Conservation (phyloP, 1,284 basidiomycete species). For the Takashimella koratensis region DNA sequence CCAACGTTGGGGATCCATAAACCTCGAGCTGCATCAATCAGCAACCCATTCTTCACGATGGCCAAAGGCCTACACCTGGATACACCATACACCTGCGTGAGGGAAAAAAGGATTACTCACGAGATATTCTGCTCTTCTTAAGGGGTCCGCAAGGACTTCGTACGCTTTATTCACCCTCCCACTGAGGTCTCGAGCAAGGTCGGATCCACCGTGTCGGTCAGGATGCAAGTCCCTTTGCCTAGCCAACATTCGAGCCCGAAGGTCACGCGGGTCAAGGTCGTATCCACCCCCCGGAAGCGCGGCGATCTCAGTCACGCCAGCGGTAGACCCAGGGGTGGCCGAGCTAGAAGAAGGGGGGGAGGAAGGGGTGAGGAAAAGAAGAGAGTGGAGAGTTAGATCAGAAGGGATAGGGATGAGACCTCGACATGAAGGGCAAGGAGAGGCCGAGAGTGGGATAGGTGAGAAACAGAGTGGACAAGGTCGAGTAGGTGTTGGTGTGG, state of each 20-base stretch:
- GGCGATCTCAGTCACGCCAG: constrained; percentile 20
- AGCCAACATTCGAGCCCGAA: constrained; percentile 35
- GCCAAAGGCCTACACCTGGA: too few relatives aligned
- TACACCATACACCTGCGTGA: too few relatives aligned
- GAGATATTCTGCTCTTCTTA: constrained; percentile 47
- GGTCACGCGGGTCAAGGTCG: constrained; percentile 32
- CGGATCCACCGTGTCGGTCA: constrained; percentile 33
- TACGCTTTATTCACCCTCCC: constrained; percentile 47
- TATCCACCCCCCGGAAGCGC: constrained; percentile 36
- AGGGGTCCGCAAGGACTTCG: constrained; percentile 38
- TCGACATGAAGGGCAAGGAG: constrained; percentile 42
- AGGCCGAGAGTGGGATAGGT: constrained; percentile 27
- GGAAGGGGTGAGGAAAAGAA: constrained; percentile 33
- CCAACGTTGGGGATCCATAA: constrained; percentile 61
- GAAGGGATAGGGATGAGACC: constrained; percentile 36
- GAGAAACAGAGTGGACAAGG: constrained; percentile 32
- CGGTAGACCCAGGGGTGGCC: background rate
- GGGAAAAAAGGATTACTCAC: too few relatives aligned
- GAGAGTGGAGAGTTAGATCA: constrained; percentile 37
- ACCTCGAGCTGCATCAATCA: constrained; percentile 59
- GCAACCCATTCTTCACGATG: too few relatives aligned
- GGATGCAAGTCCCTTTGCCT: constrained; percentile 45
- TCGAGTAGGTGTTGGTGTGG: constrained; percentile 15
- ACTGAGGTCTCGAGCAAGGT: constrained; percentile 37
- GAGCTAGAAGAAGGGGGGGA: constrained; percentile 2